These are phyloP conservation scores for Stephania yunnanensis DNA, from an alignment of 164 flowering plant species.

Conservation along the genomic window DNA sequence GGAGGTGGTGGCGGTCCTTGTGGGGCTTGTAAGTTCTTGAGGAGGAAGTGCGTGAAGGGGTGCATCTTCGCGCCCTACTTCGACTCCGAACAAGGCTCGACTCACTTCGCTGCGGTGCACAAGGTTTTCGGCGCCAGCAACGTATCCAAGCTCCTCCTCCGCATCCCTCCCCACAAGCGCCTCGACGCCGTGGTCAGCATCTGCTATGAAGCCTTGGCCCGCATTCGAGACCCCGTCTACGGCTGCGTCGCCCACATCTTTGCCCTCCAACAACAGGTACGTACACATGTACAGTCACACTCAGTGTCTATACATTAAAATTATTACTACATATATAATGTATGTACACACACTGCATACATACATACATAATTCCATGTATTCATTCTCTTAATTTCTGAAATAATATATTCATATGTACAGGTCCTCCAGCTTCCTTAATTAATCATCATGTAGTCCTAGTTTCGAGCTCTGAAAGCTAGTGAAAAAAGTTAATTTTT, in stretches of 20 bases:
- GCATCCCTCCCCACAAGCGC: slow-evolving; percentile 64
- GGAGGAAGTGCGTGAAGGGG: slow-evolving; percentile 82
- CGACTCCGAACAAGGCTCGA: slow-evolving; percentile 87
- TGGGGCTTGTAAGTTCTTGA: slow-evolving; percentile 90
- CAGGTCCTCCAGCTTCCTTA: no score
- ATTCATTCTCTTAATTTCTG: no score
- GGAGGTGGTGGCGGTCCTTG: slow-evolving; percentile 46
- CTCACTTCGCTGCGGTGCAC: slow-evolving; percentile 91
- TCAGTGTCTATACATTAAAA: no score
- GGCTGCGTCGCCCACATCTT: slow-evolving; percentile 93
- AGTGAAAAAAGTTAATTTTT: no score
- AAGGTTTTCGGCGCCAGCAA: slow-evolving; percentile 96
- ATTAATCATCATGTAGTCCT: no score
- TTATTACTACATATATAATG: no score
- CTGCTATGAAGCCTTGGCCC: slow-evolving; percentile 86
- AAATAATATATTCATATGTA: no score
- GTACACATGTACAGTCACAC: no score
- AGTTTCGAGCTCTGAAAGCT: no score
- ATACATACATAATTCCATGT: no score
- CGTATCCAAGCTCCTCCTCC: slow-evolving; percentile 75
- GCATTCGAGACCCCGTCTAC: slow-evolving; percentile 80
- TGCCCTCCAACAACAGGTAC: slow-evolving; percentile 92
- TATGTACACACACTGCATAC: no score
- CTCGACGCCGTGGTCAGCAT: slow-evolving; percentile 86
- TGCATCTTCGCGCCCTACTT: slow-evolving; percentile 95